These are phyloP conservation scores for Dovyalis caffra DNA, from an alignment of 345 rosid species.

Conservation along the genomic window DNA sequence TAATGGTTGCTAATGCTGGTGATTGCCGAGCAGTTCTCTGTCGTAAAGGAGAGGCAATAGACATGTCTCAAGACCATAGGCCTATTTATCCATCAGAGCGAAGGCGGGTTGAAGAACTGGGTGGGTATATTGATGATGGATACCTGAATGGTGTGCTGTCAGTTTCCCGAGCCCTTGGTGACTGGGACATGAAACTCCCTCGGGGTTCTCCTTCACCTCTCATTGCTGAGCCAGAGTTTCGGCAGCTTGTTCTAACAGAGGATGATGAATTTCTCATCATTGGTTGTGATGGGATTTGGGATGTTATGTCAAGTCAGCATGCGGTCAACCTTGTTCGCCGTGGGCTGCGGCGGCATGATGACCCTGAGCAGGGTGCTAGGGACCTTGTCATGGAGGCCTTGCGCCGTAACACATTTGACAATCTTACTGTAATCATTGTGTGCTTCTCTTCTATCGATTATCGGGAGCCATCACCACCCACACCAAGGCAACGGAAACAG, in stretches of 20 bases:
- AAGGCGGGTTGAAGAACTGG: constrained; percentile 36
- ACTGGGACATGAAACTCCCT: constrained; percentile 84
- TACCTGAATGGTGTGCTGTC: constrained; percentile 74
- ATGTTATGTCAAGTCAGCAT: constrained; percentile 81
- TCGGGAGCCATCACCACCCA: constrained; percentile 34
- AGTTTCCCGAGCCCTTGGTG: constrained; percentile 83
- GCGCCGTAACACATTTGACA: constrained; percentile 56
- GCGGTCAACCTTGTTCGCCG: constrained; percentile 66
- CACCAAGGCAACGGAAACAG: constrained; percentile 41
- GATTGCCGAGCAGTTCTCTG: constrained; percentile 53
- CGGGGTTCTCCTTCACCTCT: constrained; percentile 69
- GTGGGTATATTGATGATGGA: constrained; percentile 64
- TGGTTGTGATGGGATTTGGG: constrained; percentile 95
- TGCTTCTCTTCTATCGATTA: constrained; percentile 55
- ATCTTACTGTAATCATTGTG: constrained; percentile 72
- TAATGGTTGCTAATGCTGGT: constrained; percentile 61
- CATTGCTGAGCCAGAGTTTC: constrained; percentile 75
- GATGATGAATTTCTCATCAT: constrained; percentile 89
- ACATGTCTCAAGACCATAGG: constrained; percentile 50
- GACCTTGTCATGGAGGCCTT: constrained; percentile 84
- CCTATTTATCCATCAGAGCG: constrained; percentile 36
- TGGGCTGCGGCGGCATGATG: constrained; percentile 56
- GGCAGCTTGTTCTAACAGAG: constrained; percentile 51
- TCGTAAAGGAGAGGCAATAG: constrained; percentile 42
- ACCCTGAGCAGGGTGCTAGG: constrained; percentile 69